Evolutionary conservation across 148 eudicot genomes (phyloP).

Genomic region (Rhododendron mucronatum): DNA sequence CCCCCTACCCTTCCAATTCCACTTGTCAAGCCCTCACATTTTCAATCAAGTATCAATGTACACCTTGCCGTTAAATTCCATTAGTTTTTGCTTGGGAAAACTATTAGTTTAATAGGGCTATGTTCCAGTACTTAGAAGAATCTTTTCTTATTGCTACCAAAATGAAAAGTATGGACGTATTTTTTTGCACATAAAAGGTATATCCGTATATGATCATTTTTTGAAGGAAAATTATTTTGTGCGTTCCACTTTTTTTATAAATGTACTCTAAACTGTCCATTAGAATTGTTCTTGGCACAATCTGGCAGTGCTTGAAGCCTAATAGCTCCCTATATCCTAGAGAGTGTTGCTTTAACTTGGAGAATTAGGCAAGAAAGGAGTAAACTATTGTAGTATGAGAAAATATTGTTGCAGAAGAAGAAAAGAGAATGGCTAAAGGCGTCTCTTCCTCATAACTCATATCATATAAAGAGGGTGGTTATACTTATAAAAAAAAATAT

Average conservation of each 20-base stretch:
- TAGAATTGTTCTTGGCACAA: background rate
- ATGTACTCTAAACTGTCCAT: background rate
- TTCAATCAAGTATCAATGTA: background rate
- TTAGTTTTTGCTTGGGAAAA: background rate
- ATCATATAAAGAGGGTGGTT: background rate
- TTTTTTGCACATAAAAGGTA: background rate
- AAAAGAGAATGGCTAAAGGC: background rate
- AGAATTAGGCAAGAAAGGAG: background rate
- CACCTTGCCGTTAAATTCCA: background rate
- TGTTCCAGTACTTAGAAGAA: background rate
- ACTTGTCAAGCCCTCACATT: background rate
- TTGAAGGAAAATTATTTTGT: background rate
- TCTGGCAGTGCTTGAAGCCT: background rate
- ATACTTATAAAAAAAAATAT: too few species aligned
- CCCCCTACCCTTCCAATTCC: background rate
- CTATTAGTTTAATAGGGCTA: background rate
- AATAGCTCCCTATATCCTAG: background rate
- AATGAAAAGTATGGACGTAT: background rate
- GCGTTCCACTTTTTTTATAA: background rate
- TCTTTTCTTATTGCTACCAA: background rate
- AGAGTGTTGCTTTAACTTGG: background rate
- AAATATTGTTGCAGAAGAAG: background rate
- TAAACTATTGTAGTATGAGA: background rate
- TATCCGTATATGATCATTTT: background rate
- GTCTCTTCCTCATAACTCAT: background rate